Base-by-base conservation (phyloP, 768 basidiomycete species). In the Pulveroboletus sp. region DNA sequence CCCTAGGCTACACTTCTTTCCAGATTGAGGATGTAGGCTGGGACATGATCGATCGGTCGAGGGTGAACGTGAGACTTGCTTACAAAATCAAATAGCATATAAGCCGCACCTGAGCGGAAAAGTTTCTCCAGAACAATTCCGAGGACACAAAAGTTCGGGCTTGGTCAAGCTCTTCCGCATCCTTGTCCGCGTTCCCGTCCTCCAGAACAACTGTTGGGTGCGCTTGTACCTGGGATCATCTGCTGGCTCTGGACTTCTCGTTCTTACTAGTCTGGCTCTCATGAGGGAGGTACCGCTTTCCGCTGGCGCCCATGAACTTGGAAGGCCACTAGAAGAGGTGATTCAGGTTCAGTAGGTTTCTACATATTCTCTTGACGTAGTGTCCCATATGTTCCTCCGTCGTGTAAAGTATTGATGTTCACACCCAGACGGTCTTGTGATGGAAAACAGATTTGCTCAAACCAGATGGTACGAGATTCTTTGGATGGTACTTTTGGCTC, bases 151-250 rank as follows among this genome's bases (percentile, higher is more conserved):
- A 88, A 92, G 89, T 91, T 92, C 89, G 89, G 86, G 80, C 89
- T 77, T 65, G 88, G 85, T 71, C 67, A 75, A 85, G 81, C 80
- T 78, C 70, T 77, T 79, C 83, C 85, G 82, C 79, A 80, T 89
- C 82, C 87, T 82, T 80, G 88, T 80, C 85, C 89, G 89, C 89
- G 89, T 92, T 89, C 87, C 87, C 86, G 87, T 89, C 85, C 81
- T 78, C 86, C 76, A 89, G 78, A 89, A 32, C 54, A 62, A 81
- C 50, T 68, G 3, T 68, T 48, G 72, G 69, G 72, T 67, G 65
- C 65, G 51, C 29, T 60, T 30, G 47, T 60, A 65, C 56, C 59
- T 64, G 58, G 71, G 71, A 40, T 68, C 56, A 61, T 67, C 60
- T 60, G 57, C 56, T 60, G 54, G 56, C 67, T 53, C 53, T 58